Conservation (phyloP, 306 rosid species). For the Hippophae rhamnoides region DNA sequence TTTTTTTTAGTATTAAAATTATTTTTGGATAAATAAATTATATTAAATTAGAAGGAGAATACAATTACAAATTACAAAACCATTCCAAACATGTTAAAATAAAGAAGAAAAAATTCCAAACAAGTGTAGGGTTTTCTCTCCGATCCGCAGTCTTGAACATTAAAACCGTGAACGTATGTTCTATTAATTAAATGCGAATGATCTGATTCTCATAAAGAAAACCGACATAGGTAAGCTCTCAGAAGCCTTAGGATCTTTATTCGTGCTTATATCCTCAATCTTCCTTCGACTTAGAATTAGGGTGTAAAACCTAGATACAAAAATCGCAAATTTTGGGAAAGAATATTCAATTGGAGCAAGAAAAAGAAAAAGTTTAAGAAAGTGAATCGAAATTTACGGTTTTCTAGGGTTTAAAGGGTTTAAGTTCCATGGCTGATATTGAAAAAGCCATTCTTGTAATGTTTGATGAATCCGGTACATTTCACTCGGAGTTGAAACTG, state of each 20-base stretch:
- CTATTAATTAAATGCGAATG: conserved; percentile 19
- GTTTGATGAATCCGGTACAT: conserved; percentile 71
- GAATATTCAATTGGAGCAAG: no score
- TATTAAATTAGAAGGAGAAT: not conserved
- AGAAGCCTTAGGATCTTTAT: no score
- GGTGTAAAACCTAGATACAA: conserved; percentile 8
- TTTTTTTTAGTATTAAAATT: no score
- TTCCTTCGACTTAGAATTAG: not conserved
- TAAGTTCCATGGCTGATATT: conserved; percentile 66
- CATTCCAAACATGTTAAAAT: not conserved
- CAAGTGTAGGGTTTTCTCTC: conserved; percentile 14
- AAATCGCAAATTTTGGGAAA: conserved; percentile 2
- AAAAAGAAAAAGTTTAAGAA: no score
- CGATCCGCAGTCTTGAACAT: not conserved
- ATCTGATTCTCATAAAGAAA: conserved; percentile 13
- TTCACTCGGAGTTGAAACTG: conserved; percentile 53
- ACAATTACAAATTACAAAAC: conserved; percentile 16
- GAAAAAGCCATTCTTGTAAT: conserved; percentile 73
- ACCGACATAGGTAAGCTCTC: no score
- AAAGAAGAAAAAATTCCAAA: not conserved
- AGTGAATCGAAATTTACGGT: no score
- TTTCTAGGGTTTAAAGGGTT: conserved; percentile 2
- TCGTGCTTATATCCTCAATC: conserved; percentile 1
- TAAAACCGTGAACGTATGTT: conserved; percentile 18
- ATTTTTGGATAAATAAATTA: no score